Conservation (phyloP, 2,329 filamentous ascomycete species). For the Blumeria hordei region DNA sequence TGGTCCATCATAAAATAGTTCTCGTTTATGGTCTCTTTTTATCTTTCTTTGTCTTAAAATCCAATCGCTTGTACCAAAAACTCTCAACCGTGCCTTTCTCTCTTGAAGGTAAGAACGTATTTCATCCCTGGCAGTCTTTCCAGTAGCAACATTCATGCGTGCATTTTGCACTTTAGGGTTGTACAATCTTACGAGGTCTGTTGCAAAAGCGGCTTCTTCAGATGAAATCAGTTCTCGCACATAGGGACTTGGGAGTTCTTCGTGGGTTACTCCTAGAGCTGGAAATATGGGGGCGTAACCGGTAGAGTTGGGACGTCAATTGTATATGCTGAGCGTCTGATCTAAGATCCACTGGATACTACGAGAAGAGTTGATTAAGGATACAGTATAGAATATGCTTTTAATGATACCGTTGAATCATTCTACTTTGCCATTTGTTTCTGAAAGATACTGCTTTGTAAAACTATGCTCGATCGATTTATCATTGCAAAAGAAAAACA, state of each 20-base stretch:
- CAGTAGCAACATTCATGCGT: background rate
- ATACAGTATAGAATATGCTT: background rate
- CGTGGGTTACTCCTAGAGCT: background rate
- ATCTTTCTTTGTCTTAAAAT: background rate
- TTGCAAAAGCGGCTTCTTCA: background rate
- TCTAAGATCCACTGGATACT: background rate
- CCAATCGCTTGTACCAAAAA: background rate
- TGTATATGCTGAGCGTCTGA: background rate
- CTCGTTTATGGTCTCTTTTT: background rate
- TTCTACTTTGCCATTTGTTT: background rate
- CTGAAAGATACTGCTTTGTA: background rate
- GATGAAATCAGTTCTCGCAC: background rate
- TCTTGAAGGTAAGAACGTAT: background rate
- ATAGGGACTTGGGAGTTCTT: background rate
- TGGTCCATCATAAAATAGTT: background rate
- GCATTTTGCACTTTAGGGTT: background rate
- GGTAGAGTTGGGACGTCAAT: background rate
- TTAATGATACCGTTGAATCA: background rate
- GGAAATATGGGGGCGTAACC: background rate
- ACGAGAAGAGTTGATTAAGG: background rate
- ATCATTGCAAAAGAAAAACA: background rate
- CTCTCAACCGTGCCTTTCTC: background rate
- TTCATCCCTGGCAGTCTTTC: background rate
- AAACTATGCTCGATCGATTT: background rate
- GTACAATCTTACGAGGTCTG: background rate